Base-by-base conservation (phyloP, 139 green algal species). In the Tetraselmis striata region DNA sequence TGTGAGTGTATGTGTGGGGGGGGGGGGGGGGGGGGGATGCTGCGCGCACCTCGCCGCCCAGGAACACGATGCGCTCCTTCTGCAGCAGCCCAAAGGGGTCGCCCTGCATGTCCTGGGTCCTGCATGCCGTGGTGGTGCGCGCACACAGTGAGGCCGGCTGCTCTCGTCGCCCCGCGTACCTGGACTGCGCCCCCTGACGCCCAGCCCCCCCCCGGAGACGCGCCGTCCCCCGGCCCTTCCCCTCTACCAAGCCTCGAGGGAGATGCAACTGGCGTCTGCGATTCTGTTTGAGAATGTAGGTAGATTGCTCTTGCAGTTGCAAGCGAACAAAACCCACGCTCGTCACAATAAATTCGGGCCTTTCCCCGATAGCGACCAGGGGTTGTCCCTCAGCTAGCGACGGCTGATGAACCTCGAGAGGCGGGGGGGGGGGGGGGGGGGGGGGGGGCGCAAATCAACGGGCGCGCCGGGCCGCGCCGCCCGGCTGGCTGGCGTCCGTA, bases 71-170 rank as follows among this genome's bases (percentile, higher is more conserved):
- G 30, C 97, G 92, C 87, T 99, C 91, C 77, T 90, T 87, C 75
- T 98, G 88, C 23, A 99, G 93, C 82, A 98, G 81, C n/a, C 90
- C 92, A 80, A 99, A 98, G 2, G 97, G 96, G 81, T 99, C 97
- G 2, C 94, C 93, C 28, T 87, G 89, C 91, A 98, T 95, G 11
- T 96, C 92, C 28, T 85, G 81, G 5, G 89, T 93, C 29, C 92
- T 82, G 0, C 90, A 90, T 2, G 91, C 91, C 75, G 94, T 77
- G 11, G 92, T 89, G 0, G 90, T 67, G 45, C 5, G 45, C 5
- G 45, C 45, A 67, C 45, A 5, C 45, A 67, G 11, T 18, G 18
- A 5, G 45, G 45, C 45, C 11, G 45, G 5, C 45, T 25, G 45
- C 45, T 67, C 18, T 67, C 45, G 18, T 67, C 45, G 11, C 45